These are phyloP conservation scores for Hyaloperonospora arabidopsidis DNA, from an alignment of 352 stramenopile species.

Conservation along the genomic window DNA sequence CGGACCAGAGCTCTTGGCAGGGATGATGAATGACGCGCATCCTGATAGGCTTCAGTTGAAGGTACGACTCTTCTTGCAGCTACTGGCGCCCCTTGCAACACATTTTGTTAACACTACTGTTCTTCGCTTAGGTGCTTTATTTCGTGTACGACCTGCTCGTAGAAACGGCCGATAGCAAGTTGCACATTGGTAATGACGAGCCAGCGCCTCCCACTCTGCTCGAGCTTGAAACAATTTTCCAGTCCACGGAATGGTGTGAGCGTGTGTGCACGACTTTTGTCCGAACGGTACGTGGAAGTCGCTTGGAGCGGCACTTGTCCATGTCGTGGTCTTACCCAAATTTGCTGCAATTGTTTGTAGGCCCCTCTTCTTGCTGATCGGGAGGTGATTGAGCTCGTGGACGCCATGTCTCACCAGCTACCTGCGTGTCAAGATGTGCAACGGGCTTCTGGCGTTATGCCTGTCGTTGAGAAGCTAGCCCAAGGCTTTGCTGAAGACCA, in stretches of 20 bases:
- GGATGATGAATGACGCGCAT: conserved; percentile 38
- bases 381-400: conserved; percentile 47
- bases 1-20: conserved; percentile 30
- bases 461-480: conserved; percentile 29
- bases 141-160: conserved; percentile 64
- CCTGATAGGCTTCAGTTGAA: conserved; percentile 57
- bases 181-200: conserved; percentile 4
- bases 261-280: conserved; percentile 47
- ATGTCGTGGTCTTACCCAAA: conserved; percentile 4
- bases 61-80: conserved; percentile 22
- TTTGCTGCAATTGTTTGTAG: conserved; percentile 21
- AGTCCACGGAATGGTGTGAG: conserved; percentile 46
- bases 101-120: background rate
- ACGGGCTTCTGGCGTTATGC: conserved; percentile 31
- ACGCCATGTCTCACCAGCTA: conserved; percentile 55
- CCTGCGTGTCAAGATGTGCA: conserved; percentile 43
- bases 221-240: conserved; percentile 42
- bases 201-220: conserved; percentile 24
- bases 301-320: background rate
- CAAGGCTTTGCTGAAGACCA: conserved; percentile 23
- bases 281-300: conserved; percentile 29
- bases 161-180: conserved; percentile 26
- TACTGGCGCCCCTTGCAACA: background rate
- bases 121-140: conserved; percentile 35
- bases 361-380: conserved; percentile 30